Percentiles rank a stretch among this genome's conserved stretches.
phyloP scores from a whole-genome alignment of 805 yeast species.

The Danielozyma ontarioensis region DNA sequence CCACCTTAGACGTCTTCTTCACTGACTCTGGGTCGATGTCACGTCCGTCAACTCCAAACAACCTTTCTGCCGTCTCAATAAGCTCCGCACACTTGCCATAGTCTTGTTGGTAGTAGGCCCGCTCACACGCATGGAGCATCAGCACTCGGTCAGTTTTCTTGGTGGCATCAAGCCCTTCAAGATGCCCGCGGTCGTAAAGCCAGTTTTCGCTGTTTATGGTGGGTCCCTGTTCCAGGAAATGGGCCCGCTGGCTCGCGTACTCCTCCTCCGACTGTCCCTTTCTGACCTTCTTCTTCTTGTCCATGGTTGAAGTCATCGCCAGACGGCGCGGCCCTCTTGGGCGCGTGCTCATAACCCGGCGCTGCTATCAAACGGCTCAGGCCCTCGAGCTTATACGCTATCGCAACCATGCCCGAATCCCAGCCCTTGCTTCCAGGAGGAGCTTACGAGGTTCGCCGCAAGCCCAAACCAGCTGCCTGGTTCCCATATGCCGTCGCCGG shows the following conservation, averaged over 20 bases:
- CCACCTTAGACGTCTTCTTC: constrained; percentile 32
- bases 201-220: constrained; percentile 41
- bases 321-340: no score
- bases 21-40: constrained; percentile 12
- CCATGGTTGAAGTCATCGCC: constrained; percentile 1
- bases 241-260: constrained; percentile 45
- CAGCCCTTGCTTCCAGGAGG: no score
- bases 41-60: constrained; percentile 21
- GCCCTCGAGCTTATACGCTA: no score
- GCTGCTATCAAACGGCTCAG: no score
- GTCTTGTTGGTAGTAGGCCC: constrained; percentile 51
- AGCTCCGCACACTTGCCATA: constrained; percentile 48
- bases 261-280: constrained; percentile 71
- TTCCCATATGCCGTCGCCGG: no score
- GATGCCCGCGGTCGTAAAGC: constrained; percentile 25
- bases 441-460: no score
- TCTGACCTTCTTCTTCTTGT: constrained; percentile 28
- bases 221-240: constrained; percentile 56
- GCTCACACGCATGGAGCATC: constrained; percentile 56
- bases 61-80: constrained; percentile 31
- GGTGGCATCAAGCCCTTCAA: constrained; percentile 23
- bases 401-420: no score
- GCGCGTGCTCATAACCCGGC: neutral
- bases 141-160: constrained; percentile 52
- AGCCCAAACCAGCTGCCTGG: no score